A percentile compares a stretch with the other conserved stretches of the same genome.
phyloP scores from a whole-genome alignment of 441 rosid species.

The Populus tomentosa region DNA sequence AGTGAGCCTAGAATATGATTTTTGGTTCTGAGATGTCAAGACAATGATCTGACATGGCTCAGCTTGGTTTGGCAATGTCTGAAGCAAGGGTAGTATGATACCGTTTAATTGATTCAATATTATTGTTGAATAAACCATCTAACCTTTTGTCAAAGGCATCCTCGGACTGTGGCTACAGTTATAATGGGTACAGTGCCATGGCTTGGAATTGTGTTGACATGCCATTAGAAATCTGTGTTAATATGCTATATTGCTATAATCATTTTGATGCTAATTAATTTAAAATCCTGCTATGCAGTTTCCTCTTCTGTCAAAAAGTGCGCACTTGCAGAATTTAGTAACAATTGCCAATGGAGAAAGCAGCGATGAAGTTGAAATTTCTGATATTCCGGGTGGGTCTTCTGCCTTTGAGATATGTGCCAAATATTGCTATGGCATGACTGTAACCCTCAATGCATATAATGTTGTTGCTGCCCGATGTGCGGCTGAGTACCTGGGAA shows the following conservation, averaged over 20 bases:
- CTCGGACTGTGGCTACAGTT: background rate
- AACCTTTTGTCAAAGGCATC: background rate
- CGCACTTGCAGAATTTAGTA: slow-evolving; percentile 55
- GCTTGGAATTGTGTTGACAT: background rate
- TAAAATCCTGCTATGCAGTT: slow-evolving; percentile 42
- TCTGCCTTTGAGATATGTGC: slow-evolving; percentile 78
- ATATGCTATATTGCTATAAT: background rate
- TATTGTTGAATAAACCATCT: background rate
- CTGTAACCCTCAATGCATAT: slow-evolving; percentile 68
- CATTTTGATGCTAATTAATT: slow-evolving; percentile 13
- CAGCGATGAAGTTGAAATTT: slow-evolving; percentile 47
- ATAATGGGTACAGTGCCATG: background rate
- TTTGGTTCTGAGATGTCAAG: background rate
- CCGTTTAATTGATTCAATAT: background rate
- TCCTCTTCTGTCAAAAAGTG: slow-evolving; percentile 78
- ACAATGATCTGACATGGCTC: background rate
- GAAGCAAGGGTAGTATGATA: background rate
- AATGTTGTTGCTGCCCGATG: slow-evolving; percentile 67
- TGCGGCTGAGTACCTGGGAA: slow-evolving; percentile 75
- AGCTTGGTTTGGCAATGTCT: background rate
- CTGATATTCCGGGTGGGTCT: slow-evolving; percentile 71
- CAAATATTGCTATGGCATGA: slow-evolving; percentile 79
- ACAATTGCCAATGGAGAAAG: slow-evolving; percentile 40
- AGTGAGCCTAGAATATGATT: background rate
- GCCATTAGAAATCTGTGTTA: background rate